Conservation (phyloP, 1,139 yeast species). For the Diutina neorugosa region DNA sequence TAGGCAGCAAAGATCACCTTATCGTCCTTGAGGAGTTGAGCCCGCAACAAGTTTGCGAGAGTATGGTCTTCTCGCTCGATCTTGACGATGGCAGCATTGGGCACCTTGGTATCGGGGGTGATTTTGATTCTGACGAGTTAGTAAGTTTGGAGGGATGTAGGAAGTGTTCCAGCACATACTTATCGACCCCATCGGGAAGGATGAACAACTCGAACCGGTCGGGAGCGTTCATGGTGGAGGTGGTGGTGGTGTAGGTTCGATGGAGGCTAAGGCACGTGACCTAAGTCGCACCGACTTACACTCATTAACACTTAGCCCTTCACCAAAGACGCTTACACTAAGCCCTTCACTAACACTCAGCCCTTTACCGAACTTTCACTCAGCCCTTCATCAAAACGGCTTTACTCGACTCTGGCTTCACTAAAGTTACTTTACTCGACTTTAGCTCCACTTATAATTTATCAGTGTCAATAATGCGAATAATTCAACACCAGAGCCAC, state of each 20-base stretch:
- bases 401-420: too few species aligned
- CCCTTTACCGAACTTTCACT: too few species aligned
- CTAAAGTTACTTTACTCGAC: too few species aligned
- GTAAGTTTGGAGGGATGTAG: constrained; percentile 6
- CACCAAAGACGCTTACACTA: too few species aligned
- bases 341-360: too few species aligned
- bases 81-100: constrained; percentile 85
- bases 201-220: constrained; percentile 94
- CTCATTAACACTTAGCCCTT: not conserved
- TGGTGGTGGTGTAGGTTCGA: not conserved
- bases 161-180: too few species aligned
- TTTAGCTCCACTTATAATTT: too few species aligned
- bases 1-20: constrained; percentile 91
- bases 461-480: too few species aligned
- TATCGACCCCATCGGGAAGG: constrained; percentile 94
- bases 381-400: too few species aligned
- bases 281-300: not conserved
- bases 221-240: constrained; percentile 81
- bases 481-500: too few species aligned
- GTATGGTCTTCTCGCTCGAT: constrained; percentile 98
- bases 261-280: not conserved
- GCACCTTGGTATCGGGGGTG: constrained; percentile 89
- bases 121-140: constrained; percentile 47
- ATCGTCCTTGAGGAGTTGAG: constrained; percentile 76
- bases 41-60: constrained; percentile 76